Base-by-base conservation (phyloP, 345 rosid genomes). In the Lepidium africanum region DNA sequence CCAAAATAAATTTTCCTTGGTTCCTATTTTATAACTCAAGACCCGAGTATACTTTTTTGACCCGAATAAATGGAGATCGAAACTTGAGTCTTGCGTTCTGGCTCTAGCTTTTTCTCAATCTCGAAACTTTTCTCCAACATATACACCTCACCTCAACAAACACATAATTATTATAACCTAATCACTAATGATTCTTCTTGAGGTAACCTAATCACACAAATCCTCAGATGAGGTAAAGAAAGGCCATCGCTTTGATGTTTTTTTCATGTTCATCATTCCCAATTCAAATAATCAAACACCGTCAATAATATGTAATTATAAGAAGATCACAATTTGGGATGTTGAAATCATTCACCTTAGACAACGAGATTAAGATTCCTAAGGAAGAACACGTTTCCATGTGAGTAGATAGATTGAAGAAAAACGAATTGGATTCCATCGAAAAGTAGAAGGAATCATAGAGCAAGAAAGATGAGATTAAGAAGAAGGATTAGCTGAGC, bases 101-200 rank as follows among this genome's bases (percentile, higher is more conserved):
- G 98, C 85, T 92, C 98, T 79, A 92, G 89, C 72, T 92, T 90
- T 86, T 87, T 92, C 85, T 92, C 96, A 14, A 66, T 77, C 83
- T 85, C 98, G 59, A 92, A 92, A 79, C 93, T 88, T 82, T 88
- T 86, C 90, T 92, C 98, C 73, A 92, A 73, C 77, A 92, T 72
- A 73, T 79, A 78, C 74, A 86, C 96, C 98, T 83, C n/a, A n/a
- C n/a, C n/a, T n/a, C n/a, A n/a, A n/a, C n/a, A 19, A 10, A 21
- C 10, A 43, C 14, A 23, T 7, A n/a, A n/a, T n/a, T n/a, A n/a
- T 9, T 2, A 6, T n/a, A 7, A 10, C 23, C 50, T 10, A 38
- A 40, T 40, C n/a, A n/a, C n/a, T n/a, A 7, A 40, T 0, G n/a
- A n/a, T n/a, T n/a, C n/a, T n/a, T 40, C 43, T 42, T 42, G n/a